Evolutionary conservation across 2,329 filamentous ascomycete species (phyloP).

Genomic region (Nemania bipapillata): DNA sequence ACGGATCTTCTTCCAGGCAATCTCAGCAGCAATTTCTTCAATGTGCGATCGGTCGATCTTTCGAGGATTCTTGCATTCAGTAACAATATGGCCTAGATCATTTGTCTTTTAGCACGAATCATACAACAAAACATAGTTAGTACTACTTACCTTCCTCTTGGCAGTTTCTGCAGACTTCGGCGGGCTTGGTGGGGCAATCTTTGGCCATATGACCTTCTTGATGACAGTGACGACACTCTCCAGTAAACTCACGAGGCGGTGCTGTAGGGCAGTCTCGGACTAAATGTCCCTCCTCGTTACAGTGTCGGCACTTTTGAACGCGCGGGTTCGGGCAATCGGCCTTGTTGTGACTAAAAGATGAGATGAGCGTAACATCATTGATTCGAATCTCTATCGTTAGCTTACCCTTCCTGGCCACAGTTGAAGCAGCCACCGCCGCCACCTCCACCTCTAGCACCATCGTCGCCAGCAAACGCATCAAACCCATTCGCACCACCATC

Average conservation of each 20-base stretch:
- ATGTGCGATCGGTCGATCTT: slow-evolving; percentile 66
- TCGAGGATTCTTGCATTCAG: slow-evolving; percentile 69
- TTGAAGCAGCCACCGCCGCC: slow-evolving; percentile 58
- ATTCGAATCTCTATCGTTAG: slow-evolving; percentile 19
- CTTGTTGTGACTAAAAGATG: slow-evolving; percentile 66
- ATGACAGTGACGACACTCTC: slow-evolving; percentile 63
- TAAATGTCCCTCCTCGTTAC: slow-evolving; percentile 62
- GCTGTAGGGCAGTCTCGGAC: slow-evolving; percentile 48
- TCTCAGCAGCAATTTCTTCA: slow-evolving; percentile 62
- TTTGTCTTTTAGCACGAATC: slow-evolving; percentile 16
- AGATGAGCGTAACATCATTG: slow-evolving; percentile 36
- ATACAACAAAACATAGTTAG: background rate
- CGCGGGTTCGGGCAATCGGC: slow-evolving; percentile 68
- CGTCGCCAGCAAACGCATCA: slow-evolving; percentile 26
- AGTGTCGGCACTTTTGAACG: slow-evolving; percentile 59
- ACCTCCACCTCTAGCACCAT: slow-evolving; percentile 39
- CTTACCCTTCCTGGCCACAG: slow-evolving; percentile 65
- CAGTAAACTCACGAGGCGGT: slow-evolving; percentile 53
- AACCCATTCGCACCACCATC: slow-evolving; percentile 35
- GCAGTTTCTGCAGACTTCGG: slow-evolving; percentile 70
- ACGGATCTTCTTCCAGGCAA: slow-evolving; percentile 68
- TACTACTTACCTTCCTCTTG: slow-evolving; percentile 63
- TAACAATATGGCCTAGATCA: slow-evolving; percentile 63
- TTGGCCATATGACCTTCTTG: slow-evolving; percentile 65
- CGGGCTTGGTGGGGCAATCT: slow-evolving; percentile 71